Evolutionary conservation across 192 early-diverging fungal species (phyloP), one percentile per base, ranked within the genome.

Genomic region (Mortierella alpina): DNA sequence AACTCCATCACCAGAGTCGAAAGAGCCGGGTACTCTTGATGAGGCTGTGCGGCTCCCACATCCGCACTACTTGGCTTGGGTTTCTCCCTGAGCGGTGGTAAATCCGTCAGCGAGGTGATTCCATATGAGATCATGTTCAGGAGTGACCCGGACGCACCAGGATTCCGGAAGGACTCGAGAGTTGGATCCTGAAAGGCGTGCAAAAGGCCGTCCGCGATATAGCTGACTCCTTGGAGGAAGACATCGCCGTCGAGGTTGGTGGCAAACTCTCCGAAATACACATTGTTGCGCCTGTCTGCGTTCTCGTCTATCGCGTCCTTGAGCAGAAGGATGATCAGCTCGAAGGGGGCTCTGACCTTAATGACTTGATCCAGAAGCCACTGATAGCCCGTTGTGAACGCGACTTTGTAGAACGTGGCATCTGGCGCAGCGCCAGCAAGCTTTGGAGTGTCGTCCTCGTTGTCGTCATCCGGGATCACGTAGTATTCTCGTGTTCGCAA

Each of bases 121-220:
- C 76, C 68, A 40, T 79, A 79, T 6, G 76, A 79, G 31, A 79
- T 79, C 76, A 79, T 79, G 59, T 79, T 79, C 22, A 79, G 56
- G 14, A 79, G 64, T 18, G 76, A 79, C 56, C 76, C 76, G 2
- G 76, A 79, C 0, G 76, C 64, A 42, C 76, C 76, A 17, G 76
- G 76, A 50, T 79, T 79, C n/a, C 76, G 68, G 69, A 79, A 79
- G 14, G 76, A 66, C 49, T 79, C 76, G 42, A 79, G 63, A 0
- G 76, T 66, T 9, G 76, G 76, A 52, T 79, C 76, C 48, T 72
- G 76, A 59, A 79, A 79, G 44, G 76, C 76, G 15, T 67, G 76
- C 23, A 79, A 70, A 0, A 79, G 52, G 11, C 76, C 76, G 13
- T 79, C 76, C 18, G 76, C 76, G n/a, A 79, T 72, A 13, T 79